phyloP scores from a whole-genome alignment of 2,329 filamentous ascomycete species.

The Claviceps capensis region DNA sequence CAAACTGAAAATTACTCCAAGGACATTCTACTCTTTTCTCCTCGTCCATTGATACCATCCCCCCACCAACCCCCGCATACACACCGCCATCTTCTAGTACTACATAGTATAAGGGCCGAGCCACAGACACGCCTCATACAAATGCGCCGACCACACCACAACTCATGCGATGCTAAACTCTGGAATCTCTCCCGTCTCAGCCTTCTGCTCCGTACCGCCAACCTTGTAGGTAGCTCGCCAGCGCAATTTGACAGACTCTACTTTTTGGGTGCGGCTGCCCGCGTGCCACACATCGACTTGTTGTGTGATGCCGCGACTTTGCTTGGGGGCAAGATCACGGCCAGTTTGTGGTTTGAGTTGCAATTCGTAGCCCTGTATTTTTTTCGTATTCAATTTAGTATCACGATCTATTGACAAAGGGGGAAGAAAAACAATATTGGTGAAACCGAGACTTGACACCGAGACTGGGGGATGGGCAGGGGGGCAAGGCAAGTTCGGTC shows the following conservation, averaged over 20 bases:
- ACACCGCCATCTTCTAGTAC: no score
- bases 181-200: conserved; percentile 75
- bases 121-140: not conserved
- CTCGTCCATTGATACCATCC: no score
- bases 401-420: not conserved
- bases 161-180: conserved; percentile 58
- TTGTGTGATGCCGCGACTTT: conserved; percentile 65
- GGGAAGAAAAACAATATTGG: not conserved
- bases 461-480: no score
- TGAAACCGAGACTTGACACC: no score
- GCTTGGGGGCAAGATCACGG: conserved; percentile 59
- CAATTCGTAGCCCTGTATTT: conserved; percentile 57
- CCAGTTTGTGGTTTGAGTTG: conserved; percentile 77
- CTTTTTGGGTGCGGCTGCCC: conserved; percentile 52
- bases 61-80: no score
- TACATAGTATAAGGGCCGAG: not conserved
- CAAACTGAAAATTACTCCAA: no score
- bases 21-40: no score
- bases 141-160: not conserved
- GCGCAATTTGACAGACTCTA: conserved; percentile 71
- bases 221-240: conserved; percentile 78
- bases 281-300: conserved; percentile 63
- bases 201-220: conserved; percentile 43
- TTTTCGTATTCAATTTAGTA: not conserved
- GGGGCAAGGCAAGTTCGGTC: no score